Evolutionary conservation across 2,329 filamentous ascomycete genomes (phyloP), one percentile per base, ranked within the genome.

Genomic region (Stagonosporopsis rhizophila): DNA sequence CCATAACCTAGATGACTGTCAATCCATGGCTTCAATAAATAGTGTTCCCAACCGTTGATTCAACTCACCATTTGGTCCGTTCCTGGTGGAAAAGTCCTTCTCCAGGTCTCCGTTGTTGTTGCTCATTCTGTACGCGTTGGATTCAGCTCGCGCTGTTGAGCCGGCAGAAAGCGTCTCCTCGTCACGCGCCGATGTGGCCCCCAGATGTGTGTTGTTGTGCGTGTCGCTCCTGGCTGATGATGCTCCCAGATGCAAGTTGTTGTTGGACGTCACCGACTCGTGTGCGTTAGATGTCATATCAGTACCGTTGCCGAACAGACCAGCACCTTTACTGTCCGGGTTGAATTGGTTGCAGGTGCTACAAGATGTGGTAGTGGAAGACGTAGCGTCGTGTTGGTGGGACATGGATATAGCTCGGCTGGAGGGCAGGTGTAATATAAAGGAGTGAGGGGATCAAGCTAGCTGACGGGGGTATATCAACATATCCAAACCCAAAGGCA

Each of bases 81-180:
- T 62, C 12, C 64, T 59, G 14, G 44, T 44, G 42, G 71, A 77
- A 60, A 78, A 81, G 65, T 81, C 79, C 69, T 81, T 81, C 69
- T 81, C 79, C 19, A 79, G 52, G 1, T 52, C 59, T 25, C 61
- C 62, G 44, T 63, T 64, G 32, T 50, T 48, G 32, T 65, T 60
- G 28, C 58, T 52, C 56, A 65, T 65, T 42, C 56, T 62, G 53
- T 56, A 56, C 35, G 61, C 49, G 38, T 56, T 65, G 25, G 62
- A 66, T 32, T 64, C 61, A 44, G 65, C 65, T 19, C 65, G 58
- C 19, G 65, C 64, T 14, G 65, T 68, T 27, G 67, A 67, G 14
- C 65, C 65, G 19, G 65, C 65, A 25, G 66, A 68, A 22, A 69
- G 56, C 37, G 66, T 69, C 38, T 69, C 65, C 19, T 41, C 63